Percentiles rank a stretch among this genome's conserved stretches.
Conservation (phyloP, 2,329 filamentous ascomycete genomes). For the Calcarisporium arbuscula region DNA sequence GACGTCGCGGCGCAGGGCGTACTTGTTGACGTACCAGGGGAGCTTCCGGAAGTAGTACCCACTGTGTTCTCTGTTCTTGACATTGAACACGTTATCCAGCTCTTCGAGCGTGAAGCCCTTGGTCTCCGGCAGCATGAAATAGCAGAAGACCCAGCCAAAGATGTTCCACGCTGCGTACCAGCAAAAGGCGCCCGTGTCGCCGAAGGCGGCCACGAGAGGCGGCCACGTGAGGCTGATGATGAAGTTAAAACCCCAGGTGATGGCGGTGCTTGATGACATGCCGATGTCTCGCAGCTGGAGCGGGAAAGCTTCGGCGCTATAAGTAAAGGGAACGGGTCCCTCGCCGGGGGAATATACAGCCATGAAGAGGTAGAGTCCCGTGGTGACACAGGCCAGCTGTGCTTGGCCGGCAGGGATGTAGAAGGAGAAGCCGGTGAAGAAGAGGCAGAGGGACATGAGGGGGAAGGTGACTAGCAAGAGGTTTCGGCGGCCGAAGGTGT, state of each 20-base stretch:
- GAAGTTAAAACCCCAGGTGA: slow-evolving; percentile 23
- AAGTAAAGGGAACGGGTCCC: slow-evolving; percentile 30
- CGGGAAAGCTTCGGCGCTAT: slow-evolving; percentile 32
- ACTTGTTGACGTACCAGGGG: too few species aligned
- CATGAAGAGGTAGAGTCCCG: slow-evolving; percentile 30
- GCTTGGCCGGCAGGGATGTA: slow-evolving; percentile 18
- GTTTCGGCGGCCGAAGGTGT: slow-evolving; percentile 15
- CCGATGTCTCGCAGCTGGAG: slow-evolving; percentile 31
- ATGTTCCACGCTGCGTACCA: slow-evolving; percentile 43
- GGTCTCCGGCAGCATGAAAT: slow-evolving; percentile 43
- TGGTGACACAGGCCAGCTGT: slow-evolving; percentile 24
- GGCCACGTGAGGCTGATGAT: slow-evolving; percentile 23
- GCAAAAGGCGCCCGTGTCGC: slow-evolving; percentile 26
- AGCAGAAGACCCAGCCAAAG: slow-evolving; percentile 39
- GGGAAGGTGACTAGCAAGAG: slow-evolving; percentile 26
- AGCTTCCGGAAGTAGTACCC: slow-evolving; percentile 29
- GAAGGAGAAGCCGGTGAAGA: slow-evolving; percentile 25
- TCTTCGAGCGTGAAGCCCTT: slow-evolving; percentile 45
- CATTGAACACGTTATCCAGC: slow-evolving; percentile 41
- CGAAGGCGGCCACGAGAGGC: slow-evolving; percentile 24
- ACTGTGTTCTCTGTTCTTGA: slow-evolving; percentile 33
- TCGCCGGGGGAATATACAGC: slow-evolving; percentile 29
- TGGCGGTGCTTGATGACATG: slow-evolving; percentile 32
- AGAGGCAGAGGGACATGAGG: slow-evolving; percentile 24
- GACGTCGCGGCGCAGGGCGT: too few species aligned